phyloP scores from a whole-genome alignment of 768 basidiomycete genomes.

The Leccinum disarticulatum region DNA sequence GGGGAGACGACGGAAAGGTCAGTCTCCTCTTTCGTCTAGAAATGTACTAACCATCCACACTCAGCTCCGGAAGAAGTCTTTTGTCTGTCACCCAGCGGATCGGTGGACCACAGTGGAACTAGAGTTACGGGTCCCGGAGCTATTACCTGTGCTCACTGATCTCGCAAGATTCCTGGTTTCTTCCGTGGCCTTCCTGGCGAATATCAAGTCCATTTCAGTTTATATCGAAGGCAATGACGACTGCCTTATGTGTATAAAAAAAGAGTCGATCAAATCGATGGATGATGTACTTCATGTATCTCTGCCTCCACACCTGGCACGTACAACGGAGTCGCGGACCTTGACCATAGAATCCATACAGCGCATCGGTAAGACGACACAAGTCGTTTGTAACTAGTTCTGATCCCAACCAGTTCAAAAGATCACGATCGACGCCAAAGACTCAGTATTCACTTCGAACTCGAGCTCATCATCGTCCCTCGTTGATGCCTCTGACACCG shows the following conservation, averaged over 20 bases:
- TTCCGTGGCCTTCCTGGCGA: slow-evolving; percentile 9
- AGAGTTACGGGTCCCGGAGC: slow-evolving; percentile 7
- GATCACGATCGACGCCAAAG: slow-evolving; percentile 7
- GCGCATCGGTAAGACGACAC: slow-evolving; percentile 1
- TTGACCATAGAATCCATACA: slow-evolving; percentile 9
- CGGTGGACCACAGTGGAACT: slow-evolving; percentile 12
- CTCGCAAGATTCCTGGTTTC: slow-evolving; percentile 15
- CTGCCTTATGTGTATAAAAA: slow-evolving; percentile 2
- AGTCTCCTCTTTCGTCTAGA: not conserved
- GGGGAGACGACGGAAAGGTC: slow-evolving; percentile 10
- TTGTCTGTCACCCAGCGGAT: not conserved
- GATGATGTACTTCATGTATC: not conserved
- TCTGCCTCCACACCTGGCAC: slow-evolving; percentile 3
- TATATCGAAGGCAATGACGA: not conserved
- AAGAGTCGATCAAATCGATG: not conserved
- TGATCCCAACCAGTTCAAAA: slow-evolving; percentile 9
- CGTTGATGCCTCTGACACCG: not conserved
- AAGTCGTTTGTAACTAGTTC: not conserved
- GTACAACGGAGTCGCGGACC: not conserved
- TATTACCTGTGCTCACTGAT: slow-evolving; percentile 4
- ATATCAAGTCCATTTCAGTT: slow-evolving; percentile 5
- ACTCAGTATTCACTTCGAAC: slow-evolving; percentile 4
- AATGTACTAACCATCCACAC: not conserved
- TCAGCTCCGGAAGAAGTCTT: slow-evolving; percentile 4
- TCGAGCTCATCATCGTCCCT: not conserved